These are phyloP conservation scores for Penicillium lagena DNA, from an alignment of 495 filamentous ascomycete genomes.

Conservation along the genomic window DNA sequence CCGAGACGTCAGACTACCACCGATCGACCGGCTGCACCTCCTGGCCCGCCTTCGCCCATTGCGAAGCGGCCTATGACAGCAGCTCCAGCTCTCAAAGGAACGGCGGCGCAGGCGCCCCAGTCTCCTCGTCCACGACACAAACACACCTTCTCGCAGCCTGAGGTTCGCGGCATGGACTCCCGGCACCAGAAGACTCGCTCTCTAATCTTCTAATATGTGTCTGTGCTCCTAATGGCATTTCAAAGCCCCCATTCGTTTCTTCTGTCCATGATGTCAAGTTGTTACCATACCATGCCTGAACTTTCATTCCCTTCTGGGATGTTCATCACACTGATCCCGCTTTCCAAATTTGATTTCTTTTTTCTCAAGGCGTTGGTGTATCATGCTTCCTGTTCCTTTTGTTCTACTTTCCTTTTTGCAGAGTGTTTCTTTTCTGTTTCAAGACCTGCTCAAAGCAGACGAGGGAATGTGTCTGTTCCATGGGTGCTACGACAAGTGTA, in stretches of 20 bases:
- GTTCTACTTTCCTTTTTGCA: conserved; percentile 10
- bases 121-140: conserved; percentile 30
- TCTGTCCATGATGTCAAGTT: conserved; percentile 22
- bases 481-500: conserved; percentile 16
- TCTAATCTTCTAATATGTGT: conserved; percentile 29
- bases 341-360: not conserved
- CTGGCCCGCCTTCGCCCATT: conserved; percentile 17
- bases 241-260: conserved; percentile 14
- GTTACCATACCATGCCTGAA: conserved; percentile 16
- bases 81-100: conserved; percentile 24
- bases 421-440: conserved; percentile 1
- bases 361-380: conserved; percentile 20
- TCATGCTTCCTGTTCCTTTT: conserved; percentile 11
- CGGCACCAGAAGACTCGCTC: conserved; percentile 41
- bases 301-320: conserved; percentile 7
- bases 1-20: conserved; percentile 22
- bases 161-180: conserved; percentile 29
- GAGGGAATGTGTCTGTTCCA: conserved; percentile 5
- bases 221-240: conserved; percentile 1
- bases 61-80: conserved; percentile 6
- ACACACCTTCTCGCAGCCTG: conserved; percentile 40
- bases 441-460: conserved; percentile 1
- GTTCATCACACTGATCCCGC: conserved; percentile 1
- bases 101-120: conserved; percentile 19
- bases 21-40: conserved; percentile 13